Evolutionary conservation across 2,329 filamentous ascomycete species (phyloP), one percentile per base, ranked within the genome.

Genomic region (Cercospora brassicicola): DNA sequence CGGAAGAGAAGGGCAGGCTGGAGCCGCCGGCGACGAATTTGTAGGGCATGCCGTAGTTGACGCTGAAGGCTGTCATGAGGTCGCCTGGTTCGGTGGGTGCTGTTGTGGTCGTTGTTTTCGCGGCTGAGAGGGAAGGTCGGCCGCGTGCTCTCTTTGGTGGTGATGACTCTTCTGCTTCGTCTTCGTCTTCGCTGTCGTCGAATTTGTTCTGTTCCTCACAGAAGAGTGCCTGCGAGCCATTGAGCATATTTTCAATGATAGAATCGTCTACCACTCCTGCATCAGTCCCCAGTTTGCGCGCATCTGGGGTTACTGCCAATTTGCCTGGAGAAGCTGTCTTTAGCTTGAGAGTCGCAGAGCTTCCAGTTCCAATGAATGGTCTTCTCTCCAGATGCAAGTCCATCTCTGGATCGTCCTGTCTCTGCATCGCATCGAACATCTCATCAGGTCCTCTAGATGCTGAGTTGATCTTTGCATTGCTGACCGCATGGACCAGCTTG

Each of bases 21-120:
- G 83, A 78, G 2, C 87, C 85, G 1, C 82, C 80, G 1, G 89
- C 88, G 39, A 87, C 83, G 73, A 88, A 91, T 64, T 91, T 90
- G 76, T 91, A 91, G 0, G 85, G 84, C 68, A 88, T 88, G 1
- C 89, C 89, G 81, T 73, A 75, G 28, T 72, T 74, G 71, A 78
- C 77, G 60, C 77, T 76, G 65, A 73, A 78, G 28, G 76, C 72
- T 2, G 72, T 76, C 78, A 79, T 79, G 57, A 74, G 71, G 55
- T 75, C 75, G 39, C 76, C 76, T 30, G 70, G 68, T 61, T 70
- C 71, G 55, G 63, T 26, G 26, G 51, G 63, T 20, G 33, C 51
- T 26, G 67, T n/a, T 36, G 53, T 51, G 26, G 45, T 67, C 11
- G 26, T 18, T 18, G 56, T 7, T 39, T 15, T 51, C 2, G 30